phyloP scores from a whole-genome alignment of 192 early-diverging fungal genomes.

The Umbelopsis vinacea region DNA sequence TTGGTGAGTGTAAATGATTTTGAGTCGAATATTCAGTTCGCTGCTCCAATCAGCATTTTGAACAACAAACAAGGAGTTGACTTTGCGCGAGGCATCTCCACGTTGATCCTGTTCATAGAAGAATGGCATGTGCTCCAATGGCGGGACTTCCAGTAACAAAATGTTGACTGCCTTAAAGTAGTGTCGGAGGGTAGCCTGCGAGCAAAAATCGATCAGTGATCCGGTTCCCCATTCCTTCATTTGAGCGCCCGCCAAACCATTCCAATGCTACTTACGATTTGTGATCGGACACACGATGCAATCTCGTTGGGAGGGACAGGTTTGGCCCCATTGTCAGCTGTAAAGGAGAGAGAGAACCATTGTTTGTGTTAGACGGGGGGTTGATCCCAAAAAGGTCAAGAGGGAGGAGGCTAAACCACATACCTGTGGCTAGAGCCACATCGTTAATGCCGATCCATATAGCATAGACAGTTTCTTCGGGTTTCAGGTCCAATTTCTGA shows the following conservation, averaged over 20 bases:
- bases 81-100: conserved; percentile 10
- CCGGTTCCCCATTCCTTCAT: neutral
- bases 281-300: conserved; percentile 31
- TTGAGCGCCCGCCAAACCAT: neutral
- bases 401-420: neutral
- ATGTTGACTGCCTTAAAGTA: conserved; percentile 32
- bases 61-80: conserved; percentile 21
- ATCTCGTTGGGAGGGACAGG: neutral
- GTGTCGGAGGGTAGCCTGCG: conserved; percentile 26
- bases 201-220: neutral
- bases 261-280: conserved; percentile 30
- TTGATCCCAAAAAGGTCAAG: neutral
- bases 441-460: conserved; percentile 42
- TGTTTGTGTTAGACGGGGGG: neutral
- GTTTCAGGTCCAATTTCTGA: conserved; percentile 27
- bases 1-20: conserved; percentile 26
- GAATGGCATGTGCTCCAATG: conserved; percentile 34
- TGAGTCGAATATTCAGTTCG: conserved; percentile 25
- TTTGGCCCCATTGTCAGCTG: conserved; percentile 16
- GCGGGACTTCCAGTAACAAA: conserved; percentile 32
- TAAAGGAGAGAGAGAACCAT: neutral
- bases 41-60: conserved; percentile 17
- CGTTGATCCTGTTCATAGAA: conserved; percentile 1
- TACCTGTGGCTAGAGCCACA: conserved; percentile 21
- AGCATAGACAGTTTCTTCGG: conserved; percentile 38